Evolutionary conservation across 805 yeast genomes (phyloP).

Genomic region (Nakazawaea anatomiae): DNA sequence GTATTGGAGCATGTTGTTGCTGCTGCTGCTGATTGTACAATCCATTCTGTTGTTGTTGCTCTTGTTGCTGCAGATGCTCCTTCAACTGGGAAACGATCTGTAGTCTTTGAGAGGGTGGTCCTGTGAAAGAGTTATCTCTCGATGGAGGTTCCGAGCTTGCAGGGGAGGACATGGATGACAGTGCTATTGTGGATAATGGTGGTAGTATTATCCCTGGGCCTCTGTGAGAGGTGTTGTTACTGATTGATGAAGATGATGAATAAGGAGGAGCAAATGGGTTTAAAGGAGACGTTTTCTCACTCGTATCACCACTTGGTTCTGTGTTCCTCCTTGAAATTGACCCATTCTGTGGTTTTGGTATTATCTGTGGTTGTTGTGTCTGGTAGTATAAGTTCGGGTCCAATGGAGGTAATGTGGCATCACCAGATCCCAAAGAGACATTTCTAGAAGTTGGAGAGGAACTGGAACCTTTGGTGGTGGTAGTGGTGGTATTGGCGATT

Average conservation of each 20-base stretch:
- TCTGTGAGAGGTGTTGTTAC: neutral
- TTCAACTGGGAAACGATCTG: neutral
- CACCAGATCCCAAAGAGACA: conserved; percentile 1
- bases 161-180: neutral
- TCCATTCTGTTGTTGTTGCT: neutral
- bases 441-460: neutral
- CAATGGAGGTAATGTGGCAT: conserved; percentile 8
- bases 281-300: neutral
- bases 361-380: neutral
- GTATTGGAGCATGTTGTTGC: neutral
- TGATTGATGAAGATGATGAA: neutral
- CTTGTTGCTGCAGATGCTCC: neutral
- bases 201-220: conserved; percentile 6
- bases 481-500: neutral
- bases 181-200: conserved; percentile 9
- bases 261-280: neutral
- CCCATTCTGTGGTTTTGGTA: conserved; percentile 2
- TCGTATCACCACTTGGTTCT: neutral
- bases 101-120: neutral
- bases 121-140: neutral
- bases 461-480: neutral
- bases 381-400: conserved; percentile 7
- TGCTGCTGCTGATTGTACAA: neutral
- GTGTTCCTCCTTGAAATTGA: conserved; percentile 4
- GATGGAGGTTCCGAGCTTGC: neutral